phyloP scores from a whole-genome alignment of 208 protist genomes.

The Trypanosomatidae sp. region DNA sequence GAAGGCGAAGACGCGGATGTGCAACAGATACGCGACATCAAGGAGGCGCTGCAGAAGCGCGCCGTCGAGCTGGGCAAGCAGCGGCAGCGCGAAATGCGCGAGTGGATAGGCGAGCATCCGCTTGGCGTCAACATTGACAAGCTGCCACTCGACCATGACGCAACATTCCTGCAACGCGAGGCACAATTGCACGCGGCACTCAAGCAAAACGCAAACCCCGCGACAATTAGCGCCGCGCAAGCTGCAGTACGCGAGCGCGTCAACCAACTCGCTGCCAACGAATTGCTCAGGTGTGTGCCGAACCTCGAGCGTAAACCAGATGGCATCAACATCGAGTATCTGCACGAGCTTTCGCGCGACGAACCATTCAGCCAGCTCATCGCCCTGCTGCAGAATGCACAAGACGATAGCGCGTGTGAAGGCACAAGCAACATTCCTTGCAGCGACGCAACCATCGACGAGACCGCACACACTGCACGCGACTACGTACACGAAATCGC shows the following conservation, averaged over 20 bases:
- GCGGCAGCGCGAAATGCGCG: constrained; percentile 7
- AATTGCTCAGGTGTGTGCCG: constrained; percentile 11
- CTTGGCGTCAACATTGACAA: constrained; percentile 20
- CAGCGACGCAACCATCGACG: background rate
- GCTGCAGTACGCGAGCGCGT: constrained; percentile 23
- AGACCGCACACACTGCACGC: constrained; percentile 11
- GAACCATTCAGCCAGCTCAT: too few relatives aligned
- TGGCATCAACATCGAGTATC: constrained; percentile 8
- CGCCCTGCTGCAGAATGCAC: constrained; percentile 8
- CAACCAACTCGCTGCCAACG: constrained; percentile 24
- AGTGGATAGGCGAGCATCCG: constrained; percentile 23
- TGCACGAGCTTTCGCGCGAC: constrained; percentile 15
- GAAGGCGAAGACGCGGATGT: constrained; percentile 16
- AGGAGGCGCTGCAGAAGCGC: constrained; percentile 23
- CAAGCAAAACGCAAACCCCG: background rate
- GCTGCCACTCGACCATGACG: constrained; percentile 17
- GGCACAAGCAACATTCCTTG: too few relatives aligned
- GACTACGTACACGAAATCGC: constrained; percentile 14
- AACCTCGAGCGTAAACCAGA: constrained; percentile 13
- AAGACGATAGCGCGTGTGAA: background rate
- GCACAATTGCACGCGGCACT: constrained; percentile 4
- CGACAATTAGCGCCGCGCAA: constrained; percentile 2
- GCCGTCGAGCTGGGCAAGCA: constrained; percentile 16
- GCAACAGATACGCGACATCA: constrained; percentile 18
- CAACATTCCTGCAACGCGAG: constrained; percentile 18